Base-by-base conservation (phyloP, 2,329 filamentous ascomycete genomes). In the Alternaria atra region DNA sequence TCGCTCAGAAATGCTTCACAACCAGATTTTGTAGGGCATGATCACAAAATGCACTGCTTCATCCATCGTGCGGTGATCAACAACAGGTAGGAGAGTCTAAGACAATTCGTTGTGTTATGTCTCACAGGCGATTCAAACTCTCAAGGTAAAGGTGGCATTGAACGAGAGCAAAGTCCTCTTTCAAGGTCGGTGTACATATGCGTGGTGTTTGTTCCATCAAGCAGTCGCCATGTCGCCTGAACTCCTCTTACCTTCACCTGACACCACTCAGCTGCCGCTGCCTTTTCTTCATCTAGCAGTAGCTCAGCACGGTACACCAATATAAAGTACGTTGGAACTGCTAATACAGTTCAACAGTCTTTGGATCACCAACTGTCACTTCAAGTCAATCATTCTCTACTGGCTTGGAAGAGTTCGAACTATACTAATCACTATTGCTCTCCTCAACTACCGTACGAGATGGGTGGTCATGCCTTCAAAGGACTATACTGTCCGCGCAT, bases 401-500 rank as follows among this genome's bases (percentile, higher is more conserved):
- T 9, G 4, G 20, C n/a, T 20, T 29, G 4, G 6, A 15, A 6
- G 12, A 17, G n/a, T 20, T 13, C 6, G 1, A 12, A 1, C 6
- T 32, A 20, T n/a, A 12, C 27, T 13, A 3, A 6, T 17, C 1
- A 35, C 8, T 15, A 29, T 27, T 9, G 13, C 10, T 23, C 20
- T 1, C 27, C 0, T 47, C 9, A 7, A 7, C 2, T 7, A 23
- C 17, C 5, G 9, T 10, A 47, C 37, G 64, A 35, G 5, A 75
- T 75, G 70, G 73, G 71, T 37, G 23, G 35, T 8, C 50, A 40
- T 3, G 50, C 35, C 27, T 52, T 52, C 50, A 40, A 66, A 56
- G 10, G 6, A 52, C 67, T 75, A 2, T 23, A 68, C 43, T 68
- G 59, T 40, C 73, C 73, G 4, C 69, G 72, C 23, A 70, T 76